These are phyloP conservation scores for Dipteronia dyeriana DNA, from an alignment of 345 rosid genomes.

Conservation along the genomic window DNA sequence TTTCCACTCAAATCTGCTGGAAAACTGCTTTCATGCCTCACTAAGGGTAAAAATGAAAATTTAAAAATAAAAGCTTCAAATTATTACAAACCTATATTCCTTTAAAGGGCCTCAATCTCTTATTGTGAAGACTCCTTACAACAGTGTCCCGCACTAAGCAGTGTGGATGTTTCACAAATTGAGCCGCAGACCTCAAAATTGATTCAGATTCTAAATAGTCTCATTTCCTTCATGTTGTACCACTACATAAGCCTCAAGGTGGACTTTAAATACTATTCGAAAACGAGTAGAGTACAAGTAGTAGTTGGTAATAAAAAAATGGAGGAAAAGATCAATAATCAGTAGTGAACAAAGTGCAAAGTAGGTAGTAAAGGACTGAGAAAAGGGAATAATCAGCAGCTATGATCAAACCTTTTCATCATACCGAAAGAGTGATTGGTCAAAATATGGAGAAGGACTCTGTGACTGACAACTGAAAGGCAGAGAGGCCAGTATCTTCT, in stretches of 20 bases:
- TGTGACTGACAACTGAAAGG: slow-evolving; percentile 87
- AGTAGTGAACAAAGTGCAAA: neutral
- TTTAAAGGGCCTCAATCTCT: neutral
- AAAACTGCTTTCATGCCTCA: neutral
- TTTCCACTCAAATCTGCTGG: neutral
- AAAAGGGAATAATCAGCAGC: slow-evolving; percentile 3
- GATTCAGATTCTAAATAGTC: neutral
- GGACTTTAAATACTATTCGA: neutral
- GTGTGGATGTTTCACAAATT: neutral
- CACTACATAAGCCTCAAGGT: neutral
- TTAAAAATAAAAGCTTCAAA: neutral
- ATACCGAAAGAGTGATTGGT: slow-evolving; percentile 87
- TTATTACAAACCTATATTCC: neutral
- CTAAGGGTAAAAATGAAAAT: neutral
- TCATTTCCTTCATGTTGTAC: neutral
- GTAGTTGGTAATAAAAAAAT: neutral
- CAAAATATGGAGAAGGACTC: slow-evolving; percentile 98
- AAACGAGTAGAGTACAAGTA: neutral
- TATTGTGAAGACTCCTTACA: neutral
- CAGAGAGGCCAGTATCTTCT: slow-evolving; percentile 80
- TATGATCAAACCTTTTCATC: slow-evolving; percentile 79
- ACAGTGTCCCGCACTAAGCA: slow-evolving; percentile 4
- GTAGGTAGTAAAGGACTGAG: neutral
- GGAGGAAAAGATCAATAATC: neutral
- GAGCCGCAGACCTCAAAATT: neutral